Evolutionary conservation across 1,284 basidiomycete genomes (phyloP).

Genomic region (Tylopilus orsonianus): DNA sequence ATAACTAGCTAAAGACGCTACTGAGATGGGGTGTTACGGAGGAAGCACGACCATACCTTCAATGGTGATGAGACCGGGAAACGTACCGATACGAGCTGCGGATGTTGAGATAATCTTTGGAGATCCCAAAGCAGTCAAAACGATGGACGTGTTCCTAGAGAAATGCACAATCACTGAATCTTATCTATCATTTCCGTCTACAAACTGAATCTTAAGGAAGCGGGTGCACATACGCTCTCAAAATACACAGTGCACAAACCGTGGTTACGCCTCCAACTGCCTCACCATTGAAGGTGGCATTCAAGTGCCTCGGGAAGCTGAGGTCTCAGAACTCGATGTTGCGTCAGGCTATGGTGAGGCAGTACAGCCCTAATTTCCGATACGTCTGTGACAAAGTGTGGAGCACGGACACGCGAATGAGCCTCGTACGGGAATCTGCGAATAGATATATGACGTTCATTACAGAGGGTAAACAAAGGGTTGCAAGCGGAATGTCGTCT

Average conservation of each 20-base stretch:
- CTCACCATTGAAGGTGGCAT: too few relatives aligned
- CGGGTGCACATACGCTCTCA: slow-evolving; percentile 6
- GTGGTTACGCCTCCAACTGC: not conserved
- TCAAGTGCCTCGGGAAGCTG: not conserved
- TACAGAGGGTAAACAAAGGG: slow-evolving; percentile 12
- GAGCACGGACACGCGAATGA: slow-evolving; percentile 7
- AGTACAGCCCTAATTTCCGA: slow-evolving; percentile 11
- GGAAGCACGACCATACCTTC: slow-evolving; percentile 16
- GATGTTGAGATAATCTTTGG: slow-evolving; percentile 31
- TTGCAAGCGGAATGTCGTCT: slow-evolving; percentile 12
- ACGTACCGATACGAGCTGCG: slow-evolving; percentile 28
- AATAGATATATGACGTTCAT: not conserved
- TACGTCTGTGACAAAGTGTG: slow-evolving; percentile 10
- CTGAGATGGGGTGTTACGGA: not conserved
- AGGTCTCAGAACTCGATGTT: slow-evolving; percentile 11
- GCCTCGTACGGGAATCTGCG: not conserved
- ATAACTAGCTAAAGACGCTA: slow-evolving; percentile 5
- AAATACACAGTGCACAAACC: not conserved
- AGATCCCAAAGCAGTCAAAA: not conserved
- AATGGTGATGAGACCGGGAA: slow-evolving; percentile 38
- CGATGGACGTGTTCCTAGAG: slow-evolving; percentile 30
- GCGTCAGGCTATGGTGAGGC: slow-evolving; percentile 18
- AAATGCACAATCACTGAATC: not conserved
- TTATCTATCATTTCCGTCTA: not conserved
- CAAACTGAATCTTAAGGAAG: slow-evolving; percentile 16